Base-by-base conservation (phyloP, 495 filamentous ascomycete genomes). In the Neurospora cerealis region DNA sequence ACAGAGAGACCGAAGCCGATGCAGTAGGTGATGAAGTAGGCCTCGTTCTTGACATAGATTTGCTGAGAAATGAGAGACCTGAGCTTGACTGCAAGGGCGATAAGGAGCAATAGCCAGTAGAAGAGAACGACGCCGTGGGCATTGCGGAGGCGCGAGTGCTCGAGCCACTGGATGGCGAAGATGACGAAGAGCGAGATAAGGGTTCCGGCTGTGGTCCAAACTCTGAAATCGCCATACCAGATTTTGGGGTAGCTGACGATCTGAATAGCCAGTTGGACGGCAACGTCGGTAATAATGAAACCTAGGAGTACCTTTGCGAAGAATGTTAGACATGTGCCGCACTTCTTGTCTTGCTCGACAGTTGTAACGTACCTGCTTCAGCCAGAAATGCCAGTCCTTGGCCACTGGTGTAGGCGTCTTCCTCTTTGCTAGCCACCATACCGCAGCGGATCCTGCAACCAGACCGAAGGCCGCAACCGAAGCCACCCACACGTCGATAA, bases 311-410 rank as follows among this genome's bases (percentile, higher is more conserved):
- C 83, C 93, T 96, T 71, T 34, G 0, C 54, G 15, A 36, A 17
- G 7, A 66, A 34, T 34, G 70, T 24, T 40, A 46, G 34, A 42
- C 42, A 40, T 41, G 10, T 36, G 44, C 13, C 36, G 34, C 46
- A 72, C 39, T n/a, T 13, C 70, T 38, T 70, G 15, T 15, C 46
- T 6, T 19, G 40, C 38, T 17, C 7, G 13, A 48, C 21, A 41
- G 15, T 36, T 28, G 69, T 19, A 46, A 84, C 91, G 75, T 79
- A 96, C 93, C 86, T 97, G 86, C 80, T 98, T 98, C 15, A 89
- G 85, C 85, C 93, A 97, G 81, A 98, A 98, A 80, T 96, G 95
- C 95, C 94, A 97, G 81, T 97, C 91, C 84, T 93, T 96, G 40
- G 86, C 82, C 28, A 96, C 87, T 0, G 87, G 88, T 48, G 87